A percentile compares a stretch with the other conserved stretches of the same genome.
phyloP scores from a whole-genome alignment of 257 asterid genomes.

The Nicotiana otophora region DNA sequence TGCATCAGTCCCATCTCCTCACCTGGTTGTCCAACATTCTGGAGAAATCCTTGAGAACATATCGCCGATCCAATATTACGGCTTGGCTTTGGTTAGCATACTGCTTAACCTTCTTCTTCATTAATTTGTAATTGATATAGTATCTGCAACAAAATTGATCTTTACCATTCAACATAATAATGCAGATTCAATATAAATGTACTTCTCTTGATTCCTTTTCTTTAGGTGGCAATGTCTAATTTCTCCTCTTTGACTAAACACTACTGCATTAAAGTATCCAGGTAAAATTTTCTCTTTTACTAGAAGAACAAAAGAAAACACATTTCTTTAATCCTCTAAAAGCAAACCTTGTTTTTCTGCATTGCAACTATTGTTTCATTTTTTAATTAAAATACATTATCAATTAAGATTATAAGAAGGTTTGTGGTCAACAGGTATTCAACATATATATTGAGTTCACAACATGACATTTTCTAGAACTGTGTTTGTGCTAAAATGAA shows the following conservation, averaged over 20 bases:
- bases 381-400: neutral
- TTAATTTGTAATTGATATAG: constrained; percentile 90
- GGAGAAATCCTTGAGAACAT: constrained; percentile 91
- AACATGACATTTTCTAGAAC: neutral
- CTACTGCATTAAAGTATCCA: neutral
- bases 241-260: constrained; percentile 1
- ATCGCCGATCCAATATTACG: constrained; percentile 54
- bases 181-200: neutral
- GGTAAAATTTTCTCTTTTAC: neutral
- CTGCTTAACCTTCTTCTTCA: constrained; percentile 87
- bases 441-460: neutral
- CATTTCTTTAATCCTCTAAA: neutral
- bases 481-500: neutral
- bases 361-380: neutral
- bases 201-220: neutral
- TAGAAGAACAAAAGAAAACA: neutral
- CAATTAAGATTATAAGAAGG: neutral
- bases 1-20: neutral
- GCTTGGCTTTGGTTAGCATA: constrained; percentile 62
- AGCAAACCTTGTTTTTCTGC: neutral
- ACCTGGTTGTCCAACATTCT: constrained; percentile 92
- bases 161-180: neutral
- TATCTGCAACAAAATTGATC: constrained; percentile 39
- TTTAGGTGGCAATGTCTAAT: neutral
- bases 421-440: neutral